These are phyloP conservation scores for Aspergillus hortae DNA, from an alignment of 2,329 filamentous ascomycete species.

Conservation along the genomic window DNA sequence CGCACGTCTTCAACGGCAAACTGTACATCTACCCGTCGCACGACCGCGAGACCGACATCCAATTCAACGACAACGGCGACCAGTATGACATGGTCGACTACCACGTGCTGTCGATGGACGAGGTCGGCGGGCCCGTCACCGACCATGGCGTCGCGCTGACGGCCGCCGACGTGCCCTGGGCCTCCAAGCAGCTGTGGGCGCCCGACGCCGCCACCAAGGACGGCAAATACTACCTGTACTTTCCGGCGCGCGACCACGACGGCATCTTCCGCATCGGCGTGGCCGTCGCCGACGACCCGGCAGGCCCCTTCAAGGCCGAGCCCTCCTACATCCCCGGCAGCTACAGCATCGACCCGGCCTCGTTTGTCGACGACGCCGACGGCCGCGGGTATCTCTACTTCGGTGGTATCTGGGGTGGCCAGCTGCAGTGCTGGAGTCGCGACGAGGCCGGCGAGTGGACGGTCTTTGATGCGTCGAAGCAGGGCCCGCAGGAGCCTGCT, in stretches of 20 bases:
- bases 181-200: conserved; percentile 75
- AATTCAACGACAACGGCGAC: conserved; percentile 79
- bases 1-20: conserved; percentile 72
- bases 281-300: conserved; percentile 59
- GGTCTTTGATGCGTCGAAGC: conserved; percentile 55
- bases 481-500: conserved; percentile 57
- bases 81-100: conserved; percentile 84
- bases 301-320: conserved; percentile 68
- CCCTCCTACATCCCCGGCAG: conserved; percentile 62
- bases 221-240: conserved; percentile 72
- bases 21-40: conserved; percentile 80
- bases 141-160: conserved; percentile 71
- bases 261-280: conserved; percentile 73
- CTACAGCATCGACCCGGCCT: conserved; percentile 74
- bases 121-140: conserved; percentile 56
- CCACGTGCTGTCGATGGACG: conserved; percentile 67
- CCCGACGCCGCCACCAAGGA: conserved; percentile 69
- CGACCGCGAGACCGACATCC: conserved; percentile 70
- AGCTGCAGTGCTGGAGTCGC: conserved; percentile 72
- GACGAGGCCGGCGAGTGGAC: conserved; percentile 37
- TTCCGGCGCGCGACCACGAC: conserved; percentile 68
- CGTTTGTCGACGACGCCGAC: conserved; percentile 65
- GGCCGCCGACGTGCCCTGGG: conserved; percentile 68
- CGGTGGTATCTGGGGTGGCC: conserved; percentile 76
- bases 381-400: conserved; percentile 68